Evolutionary conservation across 805 yeast genomes (phyloP).

Genomic region (Suhomyces faveliae): DNA sequence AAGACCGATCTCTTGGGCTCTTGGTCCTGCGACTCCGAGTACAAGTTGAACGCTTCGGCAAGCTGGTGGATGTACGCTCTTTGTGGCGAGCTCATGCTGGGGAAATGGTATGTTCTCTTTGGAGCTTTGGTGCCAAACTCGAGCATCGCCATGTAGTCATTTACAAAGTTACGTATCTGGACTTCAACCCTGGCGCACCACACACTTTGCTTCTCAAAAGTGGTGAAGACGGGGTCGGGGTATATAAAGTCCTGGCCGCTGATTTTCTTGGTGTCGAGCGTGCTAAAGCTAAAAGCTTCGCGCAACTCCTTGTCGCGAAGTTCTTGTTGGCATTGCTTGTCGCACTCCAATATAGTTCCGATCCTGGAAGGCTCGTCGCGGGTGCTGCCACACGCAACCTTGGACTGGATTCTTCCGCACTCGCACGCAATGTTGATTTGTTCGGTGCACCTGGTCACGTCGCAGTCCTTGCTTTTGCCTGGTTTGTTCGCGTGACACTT

Average conservation of each 20-base stretch:
- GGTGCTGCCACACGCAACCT: conserved; percentile 59
- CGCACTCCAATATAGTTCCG: conserved; percentile 54
- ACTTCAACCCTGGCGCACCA: conserved; percentile 72
- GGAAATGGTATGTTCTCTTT: conserved; percentile 54
- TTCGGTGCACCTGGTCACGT: conserved; percentile 50
- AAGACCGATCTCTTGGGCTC: conserved; percentile 78
- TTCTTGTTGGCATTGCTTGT: conserved; percentile 61
- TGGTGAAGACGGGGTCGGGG: conserved; percentile 44
- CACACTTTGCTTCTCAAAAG: conserved; percentile 52
- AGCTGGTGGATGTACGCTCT: conserved; percentile 69
- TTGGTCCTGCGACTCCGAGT: conserved; percentile 73
- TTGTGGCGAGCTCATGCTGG: conserved; percentile 70
- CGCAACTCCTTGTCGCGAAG: conserved; percentile 61
- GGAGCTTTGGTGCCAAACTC: conserved; percentile 18
- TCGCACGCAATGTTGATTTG: conserved; percentile 52
- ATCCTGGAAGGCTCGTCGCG: conserved; percentile 27
- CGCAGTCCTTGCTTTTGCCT: conserved; percentile 44
- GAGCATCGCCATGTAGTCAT: conserved; percentile 23
- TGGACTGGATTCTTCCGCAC: conserved; percentile 57
- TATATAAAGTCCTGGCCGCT: conserved; percentile 33
- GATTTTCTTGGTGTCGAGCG: conserved; percentile 8
- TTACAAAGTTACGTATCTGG: conserved; percentile 49
- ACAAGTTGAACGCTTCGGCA: conserved; percentile 56
- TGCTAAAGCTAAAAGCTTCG: conserved; percentile 51
- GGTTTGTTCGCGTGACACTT: conserved; percentile 59